phyloP scores from a whole-genome alignment of 1,139 yeast genomes.

The Geotrichum aggregatum region DNA sequence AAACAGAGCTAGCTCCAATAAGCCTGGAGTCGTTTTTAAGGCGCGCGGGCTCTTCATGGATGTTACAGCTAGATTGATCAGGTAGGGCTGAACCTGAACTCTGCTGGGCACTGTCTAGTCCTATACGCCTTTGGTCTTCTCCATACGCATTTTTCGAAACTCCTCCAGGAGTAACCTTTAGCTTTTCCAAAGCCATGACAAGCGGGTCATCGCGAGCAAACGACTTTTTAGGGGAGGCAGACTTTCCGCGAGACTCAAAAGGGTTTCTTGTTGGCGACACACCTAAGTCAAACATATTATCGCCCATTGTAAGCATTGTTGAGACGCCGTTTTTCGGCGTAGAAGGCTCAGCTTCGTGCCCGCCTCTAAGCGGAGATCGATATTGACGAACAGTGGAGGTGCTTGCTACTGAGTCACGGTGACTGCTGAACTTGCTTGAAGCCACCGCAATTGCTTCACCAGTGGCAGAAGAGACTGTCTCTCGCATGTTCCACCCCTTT shows the following conservation, averaged over 20 bases:
- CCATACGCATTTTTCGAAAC: background rate
- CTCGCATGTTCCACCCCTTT: conserved; percentile 7
- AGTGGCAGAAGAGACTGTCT: background rate
- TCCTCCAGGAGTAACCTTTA: conserved; percentile 43
- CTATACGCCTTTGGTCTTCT: background rate
- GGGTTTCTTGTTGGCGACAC: conserved; percentile 21
- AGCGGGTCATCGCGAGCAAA: conserved; percentile 44
- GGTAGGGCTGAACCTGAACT: too few relatives aligned
- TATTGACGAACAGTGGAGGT: background rate
- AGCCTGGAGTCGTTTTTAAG: background rate
- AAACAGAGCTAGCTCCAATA: conserved; percentile 20
- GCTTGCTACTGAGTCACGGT: background rate
- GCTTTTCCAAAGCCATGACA: conserved; percentile 59
- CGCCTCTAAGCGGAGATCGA: conserved; percentile 5
- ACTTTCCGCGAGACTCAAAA: conserved; percentile 17
- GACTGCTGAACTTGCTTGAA: background rate
- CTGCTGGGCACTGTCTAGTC: too few relatives aligned
- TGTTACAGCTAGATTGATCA: too few relatives aligned
- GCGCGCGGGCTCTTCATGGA: background rate
- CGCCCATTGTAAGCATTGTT: conserved; percentile 25
- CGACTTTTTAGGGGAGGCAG: conserved; percentile 29
- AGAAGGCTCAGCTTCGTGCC: background rate
- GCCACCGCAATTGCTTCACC: background rate
- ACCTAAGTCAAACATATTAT: conserved; percentile 36
- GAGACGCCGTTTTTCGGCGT: conserved; percentile 4